Percentiles rank a stretch among this genome's conserved stretches.
phyloP scores from a whole-genome alignment of 306 rosid species.

The Chamaecrista fasciculata region DNA sequence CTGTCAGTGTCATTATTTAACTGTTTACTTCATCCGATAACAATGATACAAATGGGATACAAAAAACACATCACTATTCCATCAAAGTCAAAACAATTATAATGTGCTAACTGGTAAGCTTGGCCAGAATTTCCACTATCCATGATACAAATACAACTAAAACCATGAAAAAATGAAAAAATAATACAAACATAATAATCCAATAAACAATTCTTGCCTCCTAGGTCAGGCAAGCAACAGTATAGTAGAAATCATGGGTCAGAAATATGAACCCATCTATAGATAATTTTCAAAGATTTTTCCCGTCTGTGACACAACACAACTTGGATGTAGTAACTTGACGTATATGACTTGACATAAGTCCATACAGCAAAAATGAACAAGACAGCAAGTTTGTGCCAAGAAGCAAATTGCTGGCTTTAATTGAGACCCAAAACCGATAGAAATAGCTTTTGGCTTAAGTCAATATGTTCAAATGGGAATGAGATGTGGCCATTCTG shows the following conservation, averaged over 20 bases:
- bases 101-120: not conserved
- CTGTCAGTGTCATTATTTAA: too few species aligned
- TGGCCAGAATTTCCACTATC: slow-evolving; percentile 21
- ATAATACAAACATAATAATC: slow-evolving; percentile 48
- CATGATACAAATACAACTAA: slow-evolving; percentile 29
- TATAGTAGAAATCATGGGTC: slow-evolving; percentile 31
- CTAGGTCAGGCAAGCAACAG: slow-evolving; percentile 36
- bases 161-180: slow-evolving; percentile 34
- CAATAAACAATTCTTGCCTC: slow-evolving; percentile 31
- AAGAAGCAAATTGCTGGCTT: slow-evolving; percentile 41
- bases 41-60: not conserved
- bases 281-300: slow-evolving; percentile 5
- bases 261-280: slow-evolving; percentile 22
- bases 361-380: slow-evolving; percentile 37
- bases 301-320: slow-evolving; percentile 29
- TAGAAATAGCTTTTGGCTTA: slow-evolving; percentile 31
- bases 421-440: slow-evolving; percentile 40
- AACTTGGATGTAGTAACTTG: slow-evolving; percentile 3
- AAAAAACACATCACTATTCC: not conserved
- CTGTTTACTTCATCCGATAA: not conserved
- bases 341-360: slow-evolving; percentile 36
- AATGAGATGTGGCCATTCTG: slow-evolving; percentile 29
- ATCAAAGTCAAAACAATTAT: not conserved
- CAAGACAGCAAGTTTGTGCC: slow-evolving; percentile 35
- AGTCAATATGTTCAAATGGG: slow-evolving; percentile 15